Evolutionary conservation across 192 early-diverging fungal species (phyloP).

Genomic region (Backusella mclennaniae): DNA sequence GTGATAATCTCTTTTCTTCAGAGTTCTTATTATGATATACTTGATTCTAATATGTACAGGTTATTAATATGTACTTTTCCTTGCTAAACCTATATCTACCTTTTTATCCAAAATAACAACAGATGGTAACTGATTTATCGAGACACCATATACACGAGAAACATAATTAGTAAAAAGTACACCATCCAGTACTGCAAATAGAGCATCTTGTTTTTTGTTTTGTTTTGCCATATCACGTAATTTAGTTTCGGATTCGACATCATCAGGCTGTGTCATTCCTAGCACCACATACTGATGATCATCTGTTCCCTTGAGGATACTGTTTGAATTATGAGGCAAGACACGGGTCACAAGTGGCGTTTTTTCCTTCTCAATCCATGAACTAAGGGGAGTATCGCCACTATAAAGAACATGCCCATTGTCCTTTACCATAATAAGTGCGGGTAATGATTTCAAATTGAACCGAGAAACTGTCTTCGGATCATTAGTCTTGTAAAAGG

Average conservation of each 20-base stretch:
- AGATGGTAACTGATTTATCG: slow-evolving; percentile 5
- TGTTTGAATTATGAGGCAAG: slow-evolving; percentile 63
- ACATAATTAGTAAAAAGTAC: slow-evolving; percentile 61
- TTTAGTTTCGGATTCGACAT: slow-evolving; percentile 8
- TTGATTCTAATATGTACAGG: not conserved
- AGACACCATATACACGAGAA: slow-evolving; percentile 47
- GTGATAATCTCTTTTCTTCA: not conserved
- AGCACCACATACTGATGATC: slow-evolving; percentile 53
- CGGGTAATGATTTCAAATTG: slow-evolving; percentile 38
- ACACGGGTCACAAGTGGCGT: slow-evolving; percentile 65
- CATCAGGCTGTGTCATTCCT: slow-evolving; percentile 56
- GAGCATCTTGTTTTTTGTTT: slow-evolving; percentile 35
- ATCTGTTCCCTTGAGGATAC: slow-evolving; percentile 63
- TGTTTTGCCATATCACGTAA: slow-evolving; percentile 32
- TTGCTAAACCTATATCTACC: not conserved
- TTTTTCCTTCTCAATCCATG: slow-evolving; percentile 64
- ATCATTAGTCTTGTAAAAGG: slow-evolving; percentile 42
- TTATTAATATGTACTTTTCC: too few relatives aligned
- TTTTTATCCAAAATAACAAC: slow-evolving; percentile 30
- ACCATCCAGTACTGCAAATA: slow-evolving; percentile 67
- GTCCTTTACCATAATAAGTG: slow-evolving; percentile 63
- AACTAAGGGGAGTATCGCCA: slow-evolving; percentile 36
- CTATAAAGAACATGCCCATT: slow-evolving; percentile 21
- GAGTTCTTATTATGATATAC: not conserved
- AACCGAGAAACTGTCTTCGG: slow-evolving; percentile 16